Percentiles rank a stretch among this genome's conserved stretches.
phyloP scores from a whole-genome alignment of 345 rosid species.

The Euphorbia tirucalli region DNA sequence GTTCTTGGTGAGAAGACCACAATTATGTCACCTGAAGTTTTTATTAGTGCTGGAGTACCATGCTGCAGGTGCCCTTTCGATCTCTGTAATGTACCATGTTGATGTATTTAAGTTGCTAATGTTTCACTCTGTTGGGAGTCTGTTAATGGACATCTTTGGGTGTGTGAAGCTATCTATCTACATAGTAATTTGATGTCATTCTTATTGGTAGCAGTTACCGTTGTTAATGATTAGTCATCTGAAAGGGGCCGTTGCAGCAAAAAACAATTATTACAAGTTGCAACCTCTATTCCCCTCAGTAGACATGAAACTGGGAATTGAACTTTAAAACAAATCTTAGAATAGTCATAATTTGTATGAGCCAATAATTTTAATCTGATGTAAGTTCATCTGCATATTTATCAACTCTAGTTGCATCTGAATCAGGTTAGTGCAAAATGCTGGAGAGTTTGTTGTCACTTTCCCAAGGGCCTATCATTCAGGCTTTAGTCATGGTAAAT shows the following conservation, averaged over 20 bases:
- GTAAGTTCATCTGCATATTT: background rate
- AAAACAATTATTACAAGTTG: background rate
- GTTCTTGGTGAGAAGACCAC: constrained; percentile 98
- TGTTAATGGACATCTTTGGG: constrained; percentile 2
- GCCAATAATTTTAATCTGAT: background rate
- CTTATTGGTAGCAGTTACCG: background rate
- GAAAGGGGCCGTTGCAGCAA: background rate
- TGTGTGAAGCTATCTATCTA: constrained; percentile 1
- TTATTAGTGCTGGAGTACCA: constrained; percentile 82
- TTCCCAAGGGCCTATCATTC: constrained; percentile 99
- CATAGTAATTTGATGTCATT: background rate
- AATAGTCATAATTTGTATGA: background rate
- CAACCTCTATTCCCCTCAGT: background rate
- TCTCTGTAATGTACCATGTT: constrained; percentile 19
- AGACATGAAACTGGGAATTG: background rate
- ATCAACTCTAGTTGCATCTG: constrained; percentile 3
- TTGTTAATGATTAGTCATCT: background rate
- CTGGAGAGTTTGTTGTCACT: constrained; percentile 80
- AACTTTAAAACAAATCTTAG: constrained; percentile 5
- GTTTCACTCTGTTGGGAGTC: constrained; percentile 5
- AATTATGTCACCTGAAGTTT: constrained; percentile 96
- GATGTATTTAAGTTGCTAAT: constrained; percentile 5
- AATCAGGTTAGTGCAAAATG: constrained; percentile 31
- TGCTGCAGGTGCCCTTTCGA: constrained; percentile 79
- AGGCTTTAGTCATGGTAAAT: constrained; percentile 95